phyloP scores from a whole-genome alignment of 2,329 filamentous ascomycete genomes.

The Claviceps pazoutovae region DNA sequence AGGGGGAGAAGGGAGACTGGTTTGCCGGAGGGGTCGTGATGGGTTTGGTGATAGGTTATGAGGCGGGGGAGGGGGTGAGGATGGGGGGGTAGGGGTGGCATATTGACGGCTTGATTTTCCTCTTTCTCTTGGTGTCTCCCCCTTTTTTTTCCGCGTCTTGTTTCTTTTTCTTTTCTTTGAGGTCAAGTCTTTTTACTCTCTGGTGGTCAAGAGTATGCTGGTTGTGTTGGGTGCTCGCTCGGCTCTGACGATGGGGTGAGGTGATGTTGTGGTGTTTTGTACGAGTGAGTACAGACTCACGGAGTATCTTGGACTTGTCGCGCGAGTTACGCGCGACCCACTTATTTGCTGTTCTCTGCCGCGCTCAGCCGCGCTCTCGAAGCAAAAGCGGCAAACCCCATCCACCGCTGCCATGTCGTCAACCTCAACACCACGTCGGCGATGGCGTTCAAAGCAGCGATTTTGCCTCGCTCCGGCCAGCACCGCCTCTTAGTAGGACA shows the following conservation, averaged over 20 bases:
- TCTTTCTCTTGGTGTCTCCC: not conserved
- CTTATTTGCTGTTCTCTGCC: too few species aligned
- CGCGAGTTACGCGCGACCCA: too few species aligned
- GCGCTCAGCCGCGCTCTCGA: too few species aligned
- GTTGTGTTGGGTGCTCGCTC: too few species aligned
- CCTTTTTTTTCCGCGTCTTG: not conserved
- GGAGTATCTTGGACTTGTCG: too few species aligned
- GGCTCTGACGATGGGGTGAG: too few species aligned
- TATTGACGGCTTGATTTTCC: slow-evolving; percentile 1
- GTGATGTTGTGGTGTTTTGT: too few species aligned
- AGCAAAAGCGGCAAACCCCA: too few species aligned
- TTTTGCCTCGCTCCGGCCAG: slow-evolving; percentile 15
- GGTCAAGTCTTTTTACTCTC: too few species aligned
- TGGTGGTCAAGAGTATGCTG: not conserved
- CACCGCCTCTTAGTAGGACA: slow-evolving; percentile 13
- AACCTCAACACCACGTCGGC: slow-evolving; percentile 5
- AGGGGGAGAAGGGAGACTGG: slow-evolving; percentile 41
- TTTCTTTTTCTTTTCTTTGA: not conserved
- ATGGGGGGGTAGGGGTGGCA: slow-evolving; percentile 19
- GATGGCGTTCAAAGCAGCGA: slow-evolving; percentile 19
- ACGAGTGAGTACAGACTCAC: too few species aligned
- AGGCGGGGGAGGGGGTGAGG: slow-evolving; percentile 28
- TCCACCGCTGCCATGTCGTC: not conserved
- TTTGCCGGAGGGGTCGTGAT: slow-evolving; percentile 29
- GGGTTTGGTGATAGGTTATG: slow-evolving; percentile 41